Evolutionary conservation across 495 filamentous ascomycete species (phyloP).

Genomic region (Collariella sp.): DNA sequence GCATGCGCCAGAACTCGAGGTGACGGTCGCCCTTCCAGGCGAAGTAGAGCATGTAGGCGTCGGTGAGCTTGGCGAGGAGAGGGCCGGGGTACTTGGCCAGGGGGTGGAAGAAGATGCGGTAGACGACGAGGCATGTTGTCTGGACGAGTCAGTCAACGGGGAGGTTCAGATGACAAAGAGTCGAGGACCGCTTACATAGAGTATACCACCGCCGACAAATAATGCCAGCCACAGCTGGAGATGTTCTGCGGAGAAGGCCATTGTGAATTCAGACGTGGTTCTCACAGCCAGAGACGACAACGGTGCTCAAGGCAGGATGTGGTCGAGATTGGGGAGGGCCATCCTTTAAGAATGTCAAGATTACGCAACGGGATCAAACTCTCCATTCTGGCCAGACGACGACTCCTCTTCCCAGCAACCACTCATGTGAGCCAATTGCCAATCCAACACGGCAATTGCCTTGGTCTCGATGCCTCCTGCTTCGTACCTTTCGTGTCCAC

Average conservation of each 20-base stretch:
- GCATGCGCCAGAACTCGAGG: slow-evolving; percentile 48
- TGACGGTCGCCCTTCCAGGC: slow-evolving; percentile 52
- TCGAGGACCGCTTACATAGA: slow-evolving; percentile 28
- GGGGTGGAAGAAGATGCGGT: slow-evolving; percentile 54
- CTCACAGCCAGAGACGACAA: neutral
- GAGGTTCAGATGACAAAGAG: too few relatives aligned
- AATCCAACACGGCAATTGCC: neutral
- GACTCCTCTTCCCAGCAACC: neutral
- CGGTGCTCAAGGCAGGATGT: neutral
- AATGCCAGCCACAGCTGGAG: slow-evolving; percentile 27
- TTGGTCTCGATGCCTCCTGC: neutral
- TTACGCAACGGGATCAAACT: slow-evolving; percentile 4
- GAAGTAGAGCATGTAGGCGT: slow-evolving; percentile 49
- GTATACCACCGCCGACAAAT: slow-evolving; percentile 7
- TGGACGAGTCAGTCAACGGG: neutral
- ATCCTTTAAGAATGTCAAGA: slow-evolving; percentile 1
- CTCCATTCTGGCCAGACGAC: neutral
- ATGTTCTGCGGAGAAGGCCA: slow-evolving; percentile 21
- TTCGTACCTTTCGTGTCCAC: neutral
- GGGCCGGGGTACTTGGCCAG: slow-evolving; percentile 61
- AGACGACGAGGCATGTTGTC: slow-evolving; percentile 34
- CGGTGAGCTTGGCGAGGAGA: slow-evolving; percentile 47
- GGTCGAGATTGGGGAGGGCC: neutral
- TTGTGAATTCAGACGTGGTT: neutral
- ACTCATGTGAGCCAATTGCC: neutral